Base-by-base conservation (phyloP, 495 filamentous ascomycete genomes). In the Xylaria cubensis region DNA sequence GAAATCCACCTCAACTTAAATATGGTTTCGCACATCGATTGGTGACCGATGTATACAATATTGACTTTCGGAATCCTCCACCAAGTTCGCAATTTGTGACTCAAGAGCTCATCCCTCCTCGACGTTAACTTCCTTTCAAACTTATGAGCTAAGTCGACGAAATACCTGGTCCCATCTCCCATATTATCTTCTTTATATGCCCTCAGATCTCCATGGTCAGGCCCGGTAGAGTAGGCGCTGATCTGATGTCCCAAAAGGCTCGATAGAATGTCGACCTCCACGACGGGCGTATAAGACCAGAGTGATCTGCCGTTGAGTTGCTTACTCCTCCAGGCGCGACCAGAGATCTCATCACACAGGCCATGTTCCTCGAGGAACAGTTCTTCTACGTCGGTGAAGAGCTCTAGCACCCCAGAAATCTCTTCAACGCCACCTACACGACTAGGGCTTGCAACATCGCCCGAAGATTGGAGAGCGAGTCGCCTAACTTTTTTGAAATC, bases 401-500 rank as follows among this genome's bases (percentile, higher is more conserved):
- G 51, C 36, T 32, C 12, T 7, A 67, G 15, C 26, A 67, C 42
- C 21, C 17, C n/a, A 24, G 65, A 56, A 34, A 67, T 44, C 3
- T 36, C 50, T 5, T 67, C 10, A 9, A 29, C 7, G 6, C 48
- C 65, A 26, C 17, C 15, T 32, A 1, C 1, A 29, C 0, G 13
- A 9, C 17, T n/a, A 3, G n/a, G n/a, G 34, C 65, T 39, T 6
- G 29, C 65, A 56, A 44, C 50, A 15, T 19, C 1, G 48, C 24
- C 65, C n/a, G 65, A 42, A 9, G 1, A 12, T 17, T 24, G 26
- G 21, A 69, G 67, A 36, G 67, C 67, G 17, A 69, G 53, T 21
- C 67, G 36, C 41, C 29, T 69, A 9, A 69, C 55, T 17, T 42
- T 59, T n/a, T 41, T 69, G 9, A 69, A 17, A n/a, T 69, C 67